Evolutionary conservation across 352 stramenopile species (phyloP), one percentile per base, ranked within the genome.

Genomic region (Pythium angustatum): DNA sequence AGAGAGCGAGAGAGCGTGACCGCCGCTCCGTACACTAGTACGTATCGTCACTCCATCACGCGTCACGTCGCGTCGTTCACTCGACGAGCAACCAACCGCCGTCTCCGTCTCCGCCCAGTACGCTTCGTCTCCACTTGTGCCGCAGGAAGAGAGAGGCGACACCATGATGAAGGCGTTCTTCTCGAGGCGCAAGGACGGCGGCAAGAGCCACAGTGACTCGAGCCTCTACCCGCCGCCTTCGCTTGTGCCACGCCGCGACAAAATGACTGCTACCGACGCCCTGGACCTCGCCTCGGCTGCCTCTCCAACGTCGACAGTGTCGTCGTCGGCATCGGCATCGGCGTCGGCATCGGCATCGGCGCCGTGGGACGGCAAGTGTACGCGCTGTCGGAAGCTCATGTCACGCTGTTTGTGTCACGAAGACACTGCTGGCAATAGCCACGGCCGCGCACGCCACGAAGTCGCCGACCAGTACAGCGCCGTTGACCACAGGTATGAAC

Each of bases 311-410:
- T 58, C 19, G 14, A 19, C 49, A 6, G 48, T 11, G 24, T 17
- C 24, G 44, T 49, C 8, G 24, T 30, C 47, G 36, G 17, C 17
- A 14, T 41, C 51, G 14, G 24, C 36, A 2, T 34, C 33, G n/a
- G 22, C 8, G n/a, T 41, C 51, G 14, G 24, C 36, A 2, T 34
- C 33, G n/a, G 22, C 8, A 21, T n/a, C 33, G 17, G 21, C n/a
- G 38, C 34, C 59, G 2, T 72, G 66, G 66, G 66, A 73, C 22
- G 66, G 66, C 50, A 73, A 73, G 43, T 73, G 66, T 45, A 4
- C 26, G 5, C 27, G 60, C 11, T 73, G 66, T 50, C 66, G 66
- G 22, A 73, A 73, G 45, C 60, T 73, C 41, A 73, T 73, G 66
- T 73, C 66, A 47, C 31, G 41, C 4, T 73, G 66, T n/a, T 44